phyloP scores from a whole-genome alignment of 139 green algal species.

The Monoraphidium neglectum region DNA sequence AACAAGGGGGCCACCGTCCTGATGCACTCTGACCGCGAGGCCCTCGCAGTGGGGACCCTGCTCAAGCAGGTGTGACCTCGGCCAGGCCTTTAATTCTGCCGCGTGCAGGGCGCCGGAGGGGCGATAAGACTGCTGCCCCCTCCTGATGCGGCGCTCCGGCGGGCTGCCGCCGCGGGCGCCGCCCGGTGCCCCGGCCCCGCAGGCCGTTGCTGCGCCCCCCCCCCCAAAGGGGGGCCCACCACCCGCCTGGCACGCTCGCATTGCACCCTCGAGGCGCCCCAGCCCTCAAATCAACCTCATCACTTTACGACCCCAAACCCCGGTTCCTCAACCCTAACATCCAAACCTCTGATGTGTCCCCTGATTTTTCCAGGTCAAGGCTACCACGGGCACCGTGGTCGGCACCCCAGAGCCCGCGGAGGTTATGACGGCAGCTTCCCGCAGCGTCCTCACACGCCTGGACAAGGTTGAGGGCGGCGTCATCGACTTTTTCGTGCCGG shows the following conservation, averaged over 20 bases:
- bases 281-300: too few relatives aligned
- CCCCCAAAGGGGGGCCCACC: too few relatives aligned
- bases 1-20: slow-evolving; percentile 86
- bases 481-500: slow-evolving; percentile 81
- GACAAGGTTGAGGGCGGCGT: slow-evolving; percentile 72
- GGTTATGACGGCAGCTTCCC: slow-evolving; percentile 38
- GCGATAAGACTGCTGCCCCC: too few relatives aligned
- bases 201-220: too few relatives aligned
- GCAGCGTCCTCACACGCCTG: slow-evolving; percentile 67
- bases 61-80: slow-evolving; percentile 35
- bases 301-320: too few relatives aligned
- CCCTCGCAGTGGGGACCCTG: slow-evolving; percentile 62
- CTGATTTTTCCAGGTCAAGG: slow-evolving; percentile 20
- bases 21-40: slow-evolving; percentile 78
- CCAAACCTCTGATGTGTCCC: background rate
- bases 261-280: too few relatives aligned
- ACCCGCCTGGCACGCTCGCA: too few relatives aligned
- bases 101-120: too few relatives aligned
- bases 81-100: background rate
- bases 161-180: too few relatives aligned
- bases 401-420: slow-evolving; percentile 35
- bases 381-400: slow-evolving; percentile 41
- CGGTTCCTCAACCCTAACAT: too few relatives aligned
- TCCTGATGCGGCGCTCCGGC: too few relatives aligned
- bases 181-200: too few relatives aligned